Percentiles rank a stretch among this genome's conserved stretches.
These are phyloP conservation scores for Populus euphratica DNA, from an alignment of 345 rosid species.

Conservation along the genomic window DNA sequence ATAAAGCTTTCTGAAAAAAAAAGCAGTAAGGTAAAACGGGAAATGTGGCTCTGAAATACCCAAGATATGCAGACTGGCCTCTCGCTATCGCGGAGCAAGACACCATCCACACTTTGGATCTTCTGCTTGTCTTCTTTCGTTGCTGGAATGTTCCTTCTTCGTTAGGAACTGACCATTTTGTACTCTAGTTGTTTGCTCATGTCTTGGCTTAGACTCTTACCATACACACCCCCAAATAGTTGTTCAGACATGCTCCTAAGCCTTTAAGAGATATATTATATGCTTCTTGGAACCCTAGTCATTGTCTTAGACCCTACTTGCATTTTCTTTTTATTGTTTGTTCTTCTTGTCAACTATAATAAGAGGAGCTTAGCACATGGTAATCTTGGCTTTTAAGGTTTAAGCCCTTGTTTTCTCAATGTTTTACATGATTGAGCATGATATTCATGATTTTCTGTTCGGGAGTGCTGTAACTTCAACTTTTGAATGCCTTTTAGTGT, in stretches of 20 bases:
- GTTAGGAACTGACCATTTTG: neutral
- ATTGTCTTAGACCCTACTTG: neutral
- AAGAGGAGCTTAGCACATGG: neutral
- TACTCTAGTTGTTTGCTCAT: neutral
- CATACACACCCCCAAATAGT: neutral
- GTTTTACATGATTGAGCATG: neutral
- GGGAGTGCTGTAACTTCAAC: too few species aligned
- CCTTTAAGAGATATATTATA: neutral
- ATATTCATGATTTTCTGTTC: neutral
- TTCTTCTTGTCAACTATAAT: neutral
- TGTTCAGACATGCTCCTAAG: neutral
- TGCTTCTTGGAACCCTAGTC: neutral
- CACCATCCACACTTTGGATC: conserved; percentile 25
- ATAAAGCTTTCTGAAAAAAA: too few species aligned
- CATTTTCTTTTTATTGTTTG: neutral
- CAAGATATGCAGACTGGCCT: too few species aligned
- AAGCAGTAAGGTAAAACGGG: too few species aligned
- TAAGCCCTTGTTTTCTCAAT: neutral
- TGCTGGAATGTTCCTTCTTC: conserved; percentile 4
- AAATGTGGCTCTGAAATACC: too few species aligned
- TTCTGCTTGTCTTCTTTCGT: conserved; percentile 30
- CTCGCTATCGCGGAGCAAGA: too few species aligned
- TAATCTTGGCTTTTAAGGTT: neutral
- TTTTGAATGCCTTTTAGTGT: too few species aligned
- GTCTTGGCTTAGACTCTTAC: conserved; percentile 14